Evolutionary conservation across 441 rosid genomes (phyloP), one percentile per base, ranked within the genome.

Genomic region (Gossypium lobatum): DNA sequence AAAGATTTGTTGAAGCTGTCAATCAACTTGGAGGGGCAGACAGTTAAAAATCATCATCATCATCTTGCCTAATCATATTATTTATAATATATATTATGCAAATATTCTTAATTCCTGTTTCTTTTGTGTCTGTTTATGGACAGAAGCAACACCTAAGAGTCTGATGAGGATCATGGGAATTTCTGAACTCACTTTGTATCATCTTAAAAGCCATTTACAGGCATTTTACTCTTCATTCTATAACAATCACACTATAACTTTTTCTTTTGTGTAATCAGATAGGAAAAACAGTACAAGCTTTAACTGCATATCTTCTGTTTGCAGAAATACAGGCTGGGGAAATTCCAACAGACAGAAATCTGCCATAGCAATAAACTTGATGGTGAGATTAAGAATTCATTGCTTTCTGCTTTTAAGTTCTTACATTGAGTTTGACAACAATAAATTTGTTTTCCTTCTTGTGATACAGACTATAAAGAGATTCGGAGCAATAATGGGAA

Each of bases 151-250:
- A 64, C 99, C 98, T 1, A 95, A 89, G 88, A 85, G 92, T 82
- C 84, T 93, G 84, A 90, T 90, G 96, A 91, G 88, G 77, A 81
- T 79, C 77, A 88, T 93, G 93, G 98, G 83, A 17, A 88, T 93
- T 83, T 87, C 95, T 81, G 97, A 95, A 21, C 93, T 93, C 61
- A 95, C 99, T 73, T 78, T 95, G 81, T 93, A 95, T 83, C 99
- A 95, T 80, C 88, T 95, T 14, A 95, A 95, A 87, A 95, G 99
- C 83, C 99, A 91, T 88, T 85, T 95, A 80, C 99, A 95, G 91
- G 99, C 83, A 74, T 62, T 66, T 37, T 61, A 39, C 66, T 57
- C 64, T 74, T 68, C 50, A 9, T 28, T 6, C 45, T 75, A 42
- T 76, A 73, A 61, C 39, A 39, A 39, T 39, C 65, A 23, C 72